Base-by-base conservation (phyloP, 2,329 filamentous ascomycete genomes). In the Pseudofabraea citricarpa region DNA sequence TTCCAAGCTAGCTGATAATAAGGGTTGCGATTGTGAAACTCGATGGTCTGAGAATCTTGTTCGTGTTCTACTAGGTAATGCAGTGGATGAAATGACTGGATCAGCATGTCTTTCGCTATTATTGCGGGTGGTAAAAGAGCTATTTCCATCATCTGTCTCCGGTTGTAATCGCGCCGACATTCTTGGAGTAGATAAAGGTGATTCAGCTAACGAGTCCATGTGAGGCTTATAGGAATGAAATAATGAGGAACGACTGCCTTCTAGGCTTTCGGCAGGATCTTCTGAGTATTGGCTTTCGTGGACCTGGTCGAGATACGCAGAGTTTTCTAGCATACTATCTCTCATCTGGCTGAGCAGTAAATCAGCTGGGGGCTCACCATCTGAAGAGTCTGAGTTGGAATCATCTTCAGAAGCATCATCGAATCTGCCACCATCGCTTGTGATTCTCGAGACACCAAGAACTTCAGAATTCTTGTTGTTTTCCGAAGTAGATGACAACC, bases 141-240 rank as follows among this genome's bases (percentile, higher is more conserved):
- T 48, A 40, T 42, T 26, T 59, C 35, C 29, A 64, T 58, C 49
- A 67, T 59, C 48, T 70, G 68, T 23, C 4, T 20, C 33, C 5
- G 40, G 21, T 4, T 48, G 40, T 22, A 59, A 15, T 16, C 55
- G 50, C 36, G 71, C 55, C 3, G 72, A 76, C 3, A 77, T 78
- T 32, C 74, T 69, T 1, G 79, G 79, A 0, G 78, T 83, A 6
- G 73, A 68, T 5, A 61, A 43, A 3, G 64, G 53, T 6, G 67
- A 69, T 5, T 53, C 59, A 44, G 35, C 67, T 54, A 13, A 64
- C 35, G 15, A 39, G n/a, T 12, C 45, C 40, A 22, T n/a, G 27
- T 8, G 33, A 15, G 40, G 27, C 33, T 16, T 43, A 16, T 20
- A 39, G 18, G 36, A 45, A 22, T 22, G 42, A 29, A 44, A 45